A percentile compares a stretch with the other conserved stretches of the same genome.
These are phyloP conservation scores for Hibiscus trionum DNA, from an alignment of 345 rosid genomes.

Conservation along the genomic window DNA sequence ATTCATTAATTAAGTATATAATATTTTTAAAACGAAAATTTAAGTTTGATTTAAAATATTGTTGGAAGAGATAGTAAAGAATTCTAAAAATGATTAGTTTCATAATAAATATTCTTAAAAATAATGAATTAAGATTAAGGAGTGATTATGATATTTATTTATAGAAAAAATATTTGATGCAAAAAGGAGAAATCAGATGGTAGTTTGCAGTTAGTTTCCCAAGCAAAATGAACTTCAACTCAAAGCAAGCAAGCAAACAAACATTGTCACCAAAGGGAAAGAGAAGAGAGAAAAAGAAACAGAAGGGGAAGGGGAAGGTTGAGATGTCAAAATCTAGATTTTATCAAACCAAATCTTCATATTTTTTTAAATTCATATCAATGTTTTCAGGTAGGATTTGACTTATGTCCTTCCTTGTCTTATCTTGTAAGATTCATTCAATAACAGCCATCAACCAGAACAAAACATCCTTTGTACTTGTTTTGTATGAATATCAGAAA, in stretches of 20 bases:
- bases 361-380: no score
- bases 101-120: no score
- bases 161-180: no score
- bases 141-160: not conserved
- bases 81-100: no score
- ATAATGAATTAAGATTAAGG: not conserved
- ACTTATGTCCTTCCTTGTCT: not conserved
- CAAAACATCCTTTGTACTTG: not conserved
- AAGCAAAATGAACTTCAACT: constrained; percentile 10
- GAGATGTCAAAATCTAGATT: constrained; percentile 13
- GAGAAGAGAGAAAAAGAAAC: not conserved
- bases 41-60: no score
- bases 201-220: not conserved
- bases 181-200: not conserved
- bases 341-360: not conserved
- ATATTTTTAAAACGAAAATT: no score
- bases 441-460: not conserved
- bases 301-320: constrained; percentile 15
- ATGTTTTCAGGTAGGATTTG: not conserved
- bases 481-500: not conserved
- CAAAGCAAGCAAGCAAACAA: constrained; percentile 12
- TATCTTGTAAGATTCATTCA: constrained; percentile 11
- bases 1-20: no score
- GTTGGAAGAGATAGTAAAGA: no score
- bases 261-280: constrained; percentile 5